Evolutionary conservation across 2,329 filamentous ascomycete genomes (phyloP), one percentile per base, ranked within the genome.

Genomic region (Aspergillus sp.): DNA sequence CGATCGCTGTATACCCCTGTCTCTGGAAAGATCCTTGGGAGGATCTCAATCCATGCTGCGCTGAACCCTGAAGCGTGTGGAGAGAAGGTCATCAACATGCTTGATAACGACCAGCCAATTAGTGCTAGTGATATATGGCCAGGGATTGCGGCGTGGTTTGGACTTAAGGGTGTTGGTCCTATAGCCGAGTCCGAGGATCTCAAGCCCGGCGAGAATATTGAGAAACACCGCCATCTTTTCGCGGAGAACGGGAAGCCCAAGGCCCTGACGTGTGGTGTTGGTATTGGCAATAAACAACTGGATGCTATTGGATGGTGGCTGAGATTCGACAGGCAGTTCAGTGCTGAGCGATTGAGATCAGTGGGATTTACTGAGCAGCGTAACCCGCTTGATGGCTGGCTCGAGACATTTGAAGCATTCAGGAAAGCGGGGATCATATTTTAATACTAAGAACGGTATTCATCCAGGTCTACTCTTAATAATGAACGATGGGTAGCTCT

Each of bases 321-420:
- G 49, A 76, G 73, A 5, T 81, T 82, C 59, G 78, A 82, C 58
- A 71, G 79, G 22, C 76, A 81, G 50, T 65, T 82, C 62, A 79
- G 76, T 53, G 64, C 79, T 48, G 68, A 74, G 22, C 75, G 70
- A 30, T 64, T 80, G 12, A 70, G 74, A 18, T 66, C 64, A 7
- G 65, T 72, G 4, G 77, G 76, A 1, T 82, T 80, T 49, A 64
- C 61, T 4, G 75, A 73, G 34, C 68, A 78, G 48, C 70, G 64
- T 26, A 63, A 73, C 20, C 78, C 74, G 0, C 63, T 71, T 9
- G 66, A 72, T 20, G 75, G 74, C 4, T 81, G 78, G 79, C 60
- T 77, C 45, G 70, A 75, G 43, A 71, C 74, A 0, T 80, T 82
- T 63, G 71, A 74, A 56, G 70, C 69, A 50, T 78, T 81, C 61